Evolutionary conservation across 305 asterid species (phyloP), one percentile per base, ranked within the genome.

Genomic region (Solanum aculeatissimum): DNA sequence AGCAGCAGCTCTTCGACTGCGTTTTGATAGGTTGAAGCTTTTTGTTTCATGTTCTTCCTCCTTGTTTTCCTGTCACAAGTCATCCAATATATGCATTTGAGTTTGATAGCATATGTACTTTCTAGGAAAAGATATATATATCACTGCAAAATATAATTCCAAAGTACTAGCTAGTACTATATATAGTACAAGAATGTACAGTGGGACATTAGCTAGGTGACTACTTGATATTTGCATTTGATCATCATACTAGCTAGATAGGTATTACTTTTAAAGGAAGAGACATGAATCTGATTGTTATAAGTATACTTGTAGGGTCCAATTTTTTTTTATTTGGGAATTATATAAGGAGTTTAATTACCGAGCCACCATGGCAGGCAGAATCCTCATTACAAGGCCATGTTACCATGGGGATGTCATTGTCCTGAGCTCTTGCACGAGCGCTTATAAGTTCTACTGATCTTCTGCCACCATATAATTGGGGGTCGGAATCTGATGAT

Each of bases 341-440:
- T 6, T 57, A 78, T 12, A 13, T 47, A 27, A 75, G 62, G 29
- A 45, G 43, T 74, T 65, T 15, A 47, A 19, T 42, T 90, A 94
- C 96, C 89, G 89, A 88, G 87, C 85, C 85, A 78, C 85, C 90
- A 7, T 86, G 92, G 65, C 85, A 88, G 83, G 88, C 71, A 27
- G 96, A 92, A 80, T 92, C 92, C 45, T 91, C 93, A 29, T 89
- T 88, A 16, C 60, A 92, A 72, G 92, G 68, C 96, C 97, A 94
- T 8, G 95, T 90, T 89, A 87, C 86, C 92, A 87, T 85, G 5
- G 92, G 88, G 1, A 91, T 42, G 40, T 92, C 92, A 21, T 84
- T 84, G 1, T 89, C 94, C 81, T 89, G 84, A 11, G 90, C 94
- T 83, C 91, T 92, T 8, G 87, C 95, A 77, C 91, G 86, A 57